Percentiles rank a stretch among this genome's conserved stretches.
Conservation (phyloP, 192 early-diverging fungal genomes). For the Spizellomyces punctatus region DNA sequence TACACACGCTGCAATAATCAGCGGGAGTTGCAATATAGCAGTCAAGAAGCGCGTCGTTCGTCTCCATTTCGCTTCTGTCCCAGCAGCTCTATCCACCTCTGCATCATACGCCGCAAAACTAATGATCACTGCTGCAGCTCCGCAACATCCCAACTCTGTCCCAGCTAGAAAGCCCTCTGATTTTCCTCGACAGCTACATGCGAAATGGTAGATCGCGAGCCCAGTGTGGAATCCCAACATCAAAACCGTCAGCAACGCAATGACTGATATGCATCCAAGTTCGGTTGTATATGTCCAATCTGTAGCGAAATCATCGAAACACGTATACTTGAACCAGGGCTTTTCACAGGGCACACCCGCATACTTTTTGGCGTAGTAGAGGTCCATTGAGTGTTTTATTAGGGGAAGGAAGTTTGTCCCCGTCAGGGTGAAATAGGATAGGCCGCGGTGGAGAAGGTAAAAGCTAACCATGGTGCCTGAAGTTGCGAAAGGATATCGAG, state of each 20-base stretch:
- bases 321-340: slow-evolving; percentile 45
- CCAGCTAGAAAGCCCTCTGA: slow-evolving; percentile 50
- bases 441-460: slow-evolving; percentile 52
- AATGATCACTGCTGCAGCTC: slow-evolving; percentile 45
- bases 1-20: slow-evolving; percentile 39
- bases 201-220: slow-evolving; percentile 38
- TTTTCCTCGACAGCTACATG: slow-evolving; percentile 30
- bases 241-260: slow-evolving; percentile 47
- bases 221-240: slow-evolving; percentile 49
- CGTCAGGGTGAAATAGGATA: slow-evolving; percentile 48
- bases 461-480: slow-evolving; percentile 46
- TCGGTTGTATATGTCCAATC: slow-evolving; percentile 51
- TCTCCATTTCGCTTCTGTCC: slow-evolving; percentile 31
- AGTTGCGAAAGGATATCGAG: too few relatives aligned
- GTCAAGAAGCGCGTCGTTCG: slow-evolving; percentile 37
- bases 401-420: slow-evolving; percentile 48
- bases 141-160: slow-evolving; percentile 55
- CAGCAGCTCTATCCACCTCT: slow-evolving; percentile 35
- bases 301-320: slow-evolving; percentile 46
- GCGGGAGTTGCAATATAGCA: slow-evolving; percentile 43
- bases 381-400: slow-evolving; percentile 56
- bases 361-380: slow-evolving; percentile 34
- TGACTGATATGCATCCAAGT: slow-evolving; percentile 43
- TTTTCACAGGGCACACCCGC: slow-evolving; percentile 30
- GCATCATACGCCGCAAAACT: slow-evolving; percentile 43